Evolutionary conservation across 768 basidiomycete genomes (phyloP).

Genomic region (Suillus luteus): DNA sequence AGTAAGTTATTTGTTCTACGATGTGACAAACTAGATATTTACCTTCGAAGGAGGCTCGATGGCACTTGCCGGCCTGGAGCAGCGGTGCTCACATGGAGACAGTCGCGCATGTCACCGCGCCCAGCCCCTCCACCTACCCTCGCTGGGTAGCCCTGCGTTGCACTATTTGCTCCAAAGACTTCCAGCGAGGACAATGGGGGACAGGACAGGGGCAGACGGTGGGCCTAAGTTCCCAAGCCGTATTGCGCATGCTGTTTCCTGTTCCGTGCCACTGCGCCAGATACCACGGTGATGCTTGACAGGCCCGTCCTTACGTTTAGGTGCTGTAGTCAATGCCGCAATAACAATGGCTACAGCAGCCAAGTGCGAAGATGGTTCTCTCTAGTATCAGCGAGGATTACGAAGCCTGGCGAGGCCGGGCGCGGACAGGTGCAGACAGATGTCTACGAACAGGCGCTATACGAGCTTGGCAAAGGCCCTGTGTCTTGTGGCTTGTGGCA

Average conservation of each 20-base stretch:
- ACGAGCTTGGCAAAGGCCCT: background rate
- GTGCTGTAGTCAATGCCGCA: background rate
- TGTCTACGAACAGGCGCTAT: background rate
- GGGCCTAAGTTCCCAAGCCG: background rate
- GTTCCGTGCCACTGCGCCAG: background rate
- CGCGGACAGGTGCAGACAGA: too few species aligned
- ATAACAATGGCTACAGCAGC: too few species aligned
- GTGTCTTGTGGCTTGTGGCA: background rate
- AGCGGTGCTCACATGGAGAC: too few species aligned
- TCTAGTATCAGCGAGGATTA: too few species aligned
- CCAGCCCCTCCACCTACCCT: background rate
- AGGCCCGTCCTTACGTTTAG: background rate
- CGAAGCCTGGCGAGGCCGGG: too few species aligned
- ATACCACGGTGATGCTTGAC: background rate
- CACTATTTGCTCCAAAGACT: too few species aligned
- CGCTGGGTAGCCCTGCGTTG: background rate
- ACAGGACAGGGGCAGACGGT: background rate
- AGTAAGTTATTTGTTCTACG: background rate
- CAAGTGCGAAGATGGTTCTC: too few species aligned
- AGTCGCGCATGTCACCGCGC: too few species aligned
- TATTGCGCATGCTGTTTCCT: background rate
- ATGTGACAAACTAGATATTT: background rate
- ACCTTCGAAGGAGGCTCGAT: background rate
- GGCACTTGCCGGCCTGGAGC: background rate
- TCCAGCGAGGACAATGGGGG: background rate